phyloP scores from a whole-genome alignment of 768 basidiomycete genomes.

The Sporobolomyces phaffii region DNA sequence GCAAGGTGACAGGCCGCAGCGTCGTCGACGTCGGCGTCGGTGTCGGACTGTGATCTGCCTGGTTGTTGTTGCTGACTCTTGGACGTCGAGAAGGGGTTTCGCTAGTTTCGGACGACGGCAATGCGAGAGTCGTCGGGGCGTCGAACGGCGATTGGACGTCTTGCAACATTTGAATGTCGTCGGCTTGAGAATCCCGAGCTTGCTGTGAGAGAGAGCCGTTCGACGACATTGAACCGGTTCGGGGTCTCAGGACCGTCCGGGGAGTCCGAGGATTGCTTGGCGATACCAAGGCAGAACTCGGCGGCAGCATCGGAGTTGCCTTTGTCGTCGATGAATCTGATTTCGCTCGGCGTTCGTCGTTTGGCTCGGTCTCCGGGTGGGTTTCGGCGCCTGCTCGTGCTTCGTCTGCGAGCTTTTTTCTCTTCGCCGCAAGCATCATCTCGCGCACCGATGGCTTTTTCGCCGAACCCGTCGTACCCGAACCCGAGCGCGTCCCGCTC shows the following conservation, averaged over 20 bases:
- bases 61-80: too few relatives aligned
- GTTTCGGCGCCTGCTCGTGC: not conserved
- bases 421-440: conserved; percentile 23
- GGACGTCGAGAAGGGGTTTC: not conserved
- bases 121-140: conserved; percentile 4
- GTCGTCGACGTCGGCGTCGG: too few relatives aligned
- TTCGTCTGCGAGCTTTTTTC: conserved; percentile 7
- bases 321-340: too few relatives aligned
- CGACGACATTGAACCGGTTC: too few relatives aligned
- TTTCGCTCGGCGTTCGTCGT: too few relatives aligned
- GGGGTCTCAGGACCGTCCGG: too few relatives aligned
- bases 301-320: too few relatives aligned
- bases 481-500: too few relatives aligned
- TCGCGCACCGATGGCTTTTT: conserved; percentile 31
- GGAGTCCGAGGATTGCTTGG: too few relatives aligned
- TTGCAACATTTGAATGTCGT: not conserved
- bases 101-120: not conserved
- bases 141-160: conserved; percentile 2
- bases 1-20: not conserved
- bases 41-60: too few relatives aligned
- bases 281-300: too few relatives aligned
- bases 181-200: not conserved
- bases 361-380: not conserved
- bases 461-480: not conserved
- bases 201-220: not conserved